Percentiles rank a stretch among this genome's conserved stretches.
Conservation (phyloP, 2,329 filamentous ascomycete genomes). For the Venturia pyrina region DNA sequence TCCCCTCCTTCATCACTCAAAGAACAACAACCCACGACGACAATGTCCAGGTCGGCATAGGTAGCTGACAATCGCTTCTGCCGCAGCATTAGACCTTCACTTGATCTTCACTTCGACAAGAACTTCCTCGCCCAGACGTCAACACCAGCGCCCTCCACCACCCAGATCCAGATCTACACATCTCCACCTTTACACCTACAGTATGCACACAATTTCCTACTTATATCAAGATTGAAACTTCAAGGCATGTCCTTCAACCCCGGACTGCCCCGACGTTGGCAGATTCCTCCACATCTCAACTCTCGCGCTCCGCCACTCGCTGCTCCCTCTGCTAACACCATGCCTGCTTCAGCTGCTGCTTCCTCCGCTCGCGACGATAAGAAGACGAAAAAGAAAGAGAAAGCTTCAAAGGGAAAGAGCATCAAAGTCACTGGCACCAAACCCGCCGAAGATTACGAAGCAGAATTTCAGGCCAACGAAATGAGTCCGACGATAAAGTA, state of each 20-base stretch:
- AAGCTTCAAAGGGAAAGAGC: neutral
- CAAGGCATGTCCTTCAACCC: neutral
- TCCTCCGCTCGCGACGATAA: neutral
- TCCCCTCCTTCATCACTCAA: neutral
- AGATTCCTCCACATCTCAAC: neutral
- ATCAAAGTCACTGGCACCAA: neutral
- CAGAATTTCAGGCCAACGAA: neutral
- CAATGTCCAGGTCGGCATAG: neutral
- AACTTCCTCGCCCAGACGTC: neutral
- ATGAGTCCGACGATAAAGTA: slow-evolving; percentile 15
- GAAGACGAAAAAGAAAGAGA: neutral
- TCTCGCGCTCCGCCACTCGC: neutral
- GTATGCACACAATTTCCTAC: neutral
- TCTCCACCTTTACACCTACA: neutral
- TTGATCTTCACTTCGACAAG: neutral
- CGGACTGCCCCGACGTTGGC: neutral
- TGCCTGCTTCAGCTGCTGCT: neutral
- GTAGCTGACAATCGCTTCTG: neutral
- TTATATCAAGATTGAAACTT: neutral
- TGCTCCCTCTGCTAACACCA: slow-evolving; percentile 3
- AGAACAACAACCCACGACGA: neutral
- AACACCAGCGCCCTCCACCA: neutral
- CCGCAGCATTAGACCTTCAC: neutral
- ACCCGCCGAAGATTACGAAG: neutral
- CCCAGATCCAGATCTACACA: neutral